phyloP scores from a whole-genome alignment of 2,329 filamentous ascomycete genomes.

The Elsinoe ampelina region DNA sequence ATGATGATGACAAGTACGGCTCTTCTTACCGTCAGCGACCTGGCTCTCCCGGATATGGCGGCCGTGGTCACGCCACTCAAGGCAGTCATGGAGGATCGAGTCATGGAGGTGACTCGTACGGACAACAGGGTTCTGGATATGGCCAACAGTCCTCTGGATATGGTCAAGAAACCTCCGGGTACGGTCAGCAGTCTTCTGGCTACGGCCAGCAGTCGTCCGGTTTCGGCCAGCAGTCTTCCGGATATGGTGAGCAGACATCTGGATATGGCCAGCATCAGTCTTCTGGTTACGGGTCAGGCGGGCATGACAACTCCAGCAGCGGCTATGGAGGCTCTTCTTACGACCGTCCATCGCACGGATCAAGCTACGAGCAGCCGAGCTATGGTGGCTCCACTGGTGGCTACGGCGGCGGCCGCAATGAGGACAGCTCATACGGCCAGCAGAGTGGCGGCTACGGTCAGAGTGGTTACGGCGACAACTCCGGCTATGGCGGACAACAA shows the following conservation, averaged over 20 bases:
- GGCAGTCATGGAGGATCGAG: neutral
- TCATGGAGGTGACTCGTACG: neutral
- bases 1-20: slow-evolving; percentile 7
- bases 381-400: neutral
- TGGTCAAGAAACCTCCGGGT: neutral
- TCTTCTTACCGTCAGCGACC: neutral
- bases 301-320: neutral
- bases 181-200: neutral
- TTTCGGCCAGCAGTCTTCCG: neutral
- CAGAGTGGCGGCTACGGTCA: neutral
- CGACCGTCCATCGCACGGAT: neutral
- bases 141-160: neutral
- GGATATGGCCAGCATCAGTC: neutral
- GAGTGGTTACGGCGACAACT: neutral
- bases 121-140: neutral
- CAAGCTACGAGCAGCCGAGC: neutral
- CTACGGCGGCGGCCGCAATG: neutral
- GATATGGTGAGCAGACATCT: neutral
- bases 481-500: slow-evolving; percentile 5
- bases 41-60: slow-evolving; percentile 1
- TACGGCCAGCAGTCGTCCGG: neutral
- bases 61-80: neutral
- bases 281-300: neutral
- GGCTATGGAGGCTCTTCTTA: neutral
- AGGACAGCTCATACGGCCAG: neutral